These are phyloP conservation scores for Ceratobasidium theobromae DNA, from an alignment of 1,284 basidiomycete species.

Conservation along the genomic window DNA sequence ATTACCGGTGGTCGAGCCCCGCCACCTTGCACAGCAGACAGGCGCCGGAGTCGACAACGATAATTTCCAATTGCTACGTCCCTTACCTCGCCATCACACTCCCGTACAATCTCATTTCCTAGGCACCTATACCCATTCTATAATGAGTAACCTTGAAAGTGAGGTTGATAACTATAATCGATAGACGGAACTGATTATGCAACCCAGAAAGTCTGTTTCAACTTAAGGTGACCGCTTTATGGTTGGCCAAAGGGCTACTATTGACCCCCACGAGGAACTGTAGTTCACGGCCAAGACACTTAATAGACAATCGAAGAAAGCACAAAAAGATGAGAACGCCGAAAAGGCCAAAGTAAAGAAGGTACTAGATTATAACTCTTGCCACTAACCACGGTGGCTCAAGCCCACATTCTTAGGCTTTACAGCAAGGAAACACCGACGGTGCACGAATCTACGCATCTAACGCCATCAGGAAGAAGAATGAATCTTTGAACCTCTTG, in stretches of 20 bases:
- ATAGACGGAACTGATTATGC: not conserved
- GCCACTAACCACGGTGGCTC: not conserved
- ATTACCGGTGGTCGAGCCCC: no score
- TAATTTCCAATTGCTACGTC: constrained; percentile 7
- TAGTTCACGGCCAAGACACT: constrained; percentile 96
- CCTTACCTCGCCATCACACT: not conserved
- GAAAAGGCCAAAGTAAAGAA: constrained; percentile 92
- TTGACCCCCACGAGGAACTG: not conserved
- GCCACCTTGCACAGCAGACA: no score
- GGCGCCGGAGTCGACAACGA: no score
- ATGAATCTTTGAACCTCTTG: constrained; percentile 87
- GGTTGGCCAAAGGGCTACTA: constrained; percentile 12
- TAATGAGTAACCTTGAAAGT: constrained; percentile 91
- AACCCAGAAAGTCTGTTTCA: constrained; percentile 87
- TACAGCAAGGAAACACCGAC: constrained; percentile 95
- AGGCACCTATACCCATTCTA: not conserved
- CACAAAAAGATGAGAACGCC: constrained; percentile 84
- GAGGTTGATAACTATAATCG: constrained; percentile 44
- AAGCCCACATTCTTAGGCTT: constrained; percentile 59
- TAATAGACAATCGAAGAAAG: constrained; percentile 90
- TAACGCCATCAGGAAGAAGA: constrained; percentile 99
- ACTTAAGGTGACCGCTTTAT: constrained; percentile 67
- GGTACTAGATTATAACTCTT: constrained; percentile 49
- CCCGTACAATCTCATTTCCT: not conserved
- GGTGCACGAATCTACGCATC: constrained; percentile 99